Percentiles rank a stretch among this genome's conserved stretches.
Conservation (phyloP, 805 yeast genomes). For the Pichia exigua region DNA sequence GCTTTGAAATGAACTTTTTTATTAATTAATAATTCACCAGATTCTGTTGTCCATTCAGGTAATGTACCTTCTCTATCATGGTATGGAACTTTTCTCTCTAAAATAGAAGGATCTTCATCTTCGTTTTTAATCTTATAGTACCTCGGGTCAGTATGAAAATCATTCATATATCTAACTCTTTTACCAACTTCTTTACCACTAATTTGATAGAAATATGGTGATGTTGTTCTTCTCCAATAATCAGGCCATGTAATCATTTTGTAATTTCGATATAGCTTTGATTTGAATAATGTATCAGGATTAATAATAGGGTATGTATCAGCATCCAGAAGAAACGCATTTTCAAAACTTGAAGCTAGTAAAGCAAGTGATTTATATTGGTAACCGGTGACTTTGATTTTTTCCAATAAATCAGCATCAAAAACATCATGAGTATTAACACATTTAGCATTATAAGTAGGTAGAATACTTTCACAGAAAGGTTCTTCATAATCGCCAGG, state of each 20-base stretch:
- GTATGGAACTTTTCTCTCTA: slow-evolving; percentile 33
- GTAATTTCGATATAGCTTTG: slow-evolving; percentile 44
- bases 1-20: slow-evolving; percentile 47
- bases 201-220: slow-evolving; percentile 63
- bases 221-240: slow-evolving; percentile 77
- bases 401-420: slow-evolving; percentile 43
- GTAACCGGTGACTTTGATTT: slow-evolving; percentile 49
- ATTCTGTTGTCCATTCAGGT: slow-evolving; percentile 59
- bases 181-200: slow-evolving; percentile 47
- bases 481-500: slow-evolving; percentile 62
- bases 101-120: slow-evolving; percentile 24
- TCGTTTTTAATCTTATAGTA: slow-evolving; percentile 9
- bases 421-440: slow-evolving; percentile 52
- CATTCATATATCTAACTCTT: slow-evolving; percentile 24
- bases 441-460: slow-evolving; percentile 57
- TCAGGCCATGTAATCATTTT: slow-evolving; percentile 73
- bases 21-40: slow-evolving; percentile 53
- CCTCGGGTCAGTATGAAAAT: slow-evolving; percentile 22
- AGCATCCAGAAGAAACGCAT: slow-evolving; percentile 63
- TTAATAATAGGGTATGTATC: slow-evolving; percentile 65
- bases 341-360: slow-evolving; percentile 63
- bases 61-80: slow-evolving; percentile 63
- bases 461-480: slow-evolving; percentile 56
- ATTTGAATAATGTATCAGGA: slow-evolving; percentile 50
- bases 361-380: slow-evolving; percentile 65